Evolutionary conservation across 1,139 yeast genomes (phyloP), one percentile per base, ranked within the genome.

Genomic region (Yamadazyma triangularis): DNA sequence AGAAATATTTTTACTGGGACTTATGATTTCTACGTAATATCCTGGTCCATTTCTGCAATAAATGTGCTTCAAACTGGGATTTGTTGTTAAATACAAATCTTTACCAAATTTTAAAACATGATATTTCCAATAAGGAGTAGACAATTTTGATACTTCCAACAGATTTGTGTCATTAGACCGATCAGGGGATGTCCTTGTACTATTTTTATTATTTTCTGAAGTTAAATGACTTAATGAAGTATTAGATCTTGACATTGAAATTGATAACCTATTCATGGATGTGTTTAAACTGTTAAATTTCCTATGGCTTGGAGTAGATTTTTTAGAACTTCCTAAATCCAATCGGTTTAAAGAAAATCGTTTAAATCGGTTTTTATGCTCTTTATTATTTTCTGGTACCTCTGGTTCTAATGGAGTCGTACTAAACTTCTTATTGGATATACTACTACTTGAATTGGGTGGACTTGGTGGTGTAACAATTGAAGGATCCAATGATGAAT

Each of bases 31-130:
- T 4, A 76, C 70, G 38, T 64, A 72, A 44, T 67, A 73, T 1
- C 82, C 77, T 0, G 83, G 83, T 0, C 73, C 81, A 44, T 64
- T 61, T 13, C 81, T 56, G 35, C 80, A 70, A 42, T 69, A 72
- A 28, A 71, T 51, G 45, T 77, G 82, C 38, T 70, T 66, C 21
- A 62, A 52, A 15, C 72, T 75, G 0, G 84, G 84, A 42, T 76
- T 78, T 1, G 84, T 77, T 2, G 82, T 69, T 16, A 77, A 46
- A 42, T 77, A 77, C 33, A 75, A 56, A 36, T 64, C 66, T 24
- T 62, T 63, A 4, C 77, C 76, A 31, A 73, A 56, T 31, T 60
- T 64, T 18, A 73, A 50, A 8, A 77, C 57, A 44, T 78, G 85
- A 44, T 76, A 78, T 45, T 78, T 78, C 82, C 83, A 77, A 42